These are phyloP conservation scores for Neonectria ditissima DNA, from an alignment of 2,329 filamentous ascomycete genomes.

Conservation along the genomic window DNA sequence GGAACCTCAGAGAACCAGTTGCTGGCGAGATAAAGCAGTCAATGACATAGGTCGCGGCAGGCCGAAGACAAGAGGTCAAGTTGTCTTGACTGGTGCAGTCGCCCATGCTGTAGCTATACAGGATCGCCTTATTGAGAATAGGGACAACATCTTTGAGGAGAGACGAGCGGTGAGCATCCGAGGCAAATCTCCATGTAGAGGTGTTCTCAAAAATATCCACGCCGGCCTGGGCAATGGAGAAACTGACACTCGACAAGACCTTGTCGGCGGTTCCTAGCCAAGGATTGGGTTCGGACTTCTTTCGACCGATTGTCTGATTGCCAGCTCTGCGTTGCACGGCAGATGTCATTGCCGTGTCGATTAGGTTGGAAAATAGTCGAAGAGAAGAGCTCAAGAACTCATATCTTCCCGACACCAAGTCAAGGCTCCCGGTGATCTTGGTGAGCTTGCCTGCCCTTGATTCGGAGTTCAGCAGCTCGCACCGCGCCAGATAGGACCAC, in stretches of 20 bases:
- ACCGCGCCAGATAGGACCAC: slow-evolving; percentile 90
- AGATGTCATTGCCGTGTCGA: slow-evolving; percentile 80
- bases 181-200: slow-evolving; percentile 84
- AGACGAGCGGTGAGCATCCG: slow-evolving; percentile 73
- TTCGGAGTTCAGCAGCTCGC: slow-evolving; percentile 81
- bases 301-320: slow-evolving; percentile 60
- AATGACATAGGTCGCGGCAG: slow-evolving; percentile 80
- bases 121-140: slow-evolving; percentile 77
- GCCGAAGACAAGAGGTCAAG: slow-evolving; percentile 72
- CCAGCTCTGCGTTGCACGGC: slow-evolving; percentile 74
- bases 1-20: slow-evolving; percentile 77
- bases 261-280: slow-evolving; percentile 83
- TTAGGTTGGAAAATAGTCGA: slow-evolving; percentile 77
- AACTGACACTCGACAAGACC: slow-evolving; percentile 76
- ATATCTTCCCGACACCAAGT: slow-evolving; percentile 81
- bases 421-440: slow-evolving; percentile 83
- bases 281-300: slow-evolving; percentile 62
- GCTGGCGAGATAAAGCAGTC: slow-evolving; percentile 80
- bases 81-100: slow-evolving; percentile 61
- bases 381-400: slow-evolving; percentile 81
- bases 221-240: slow-evolving; percentile 79
- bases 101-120: slow-evolving; percentile 80
- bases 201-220: slow-evolving; percentile 89
- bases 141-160: slow-evolving; percentile 76
- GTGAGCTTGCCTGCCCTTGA: slow-evolving; percentile 81